These are phyloP conservation scores for Candida hungchunana DNA, from an alignment of 805 yeast genomes.

Conservation along the genomic window DNA sequence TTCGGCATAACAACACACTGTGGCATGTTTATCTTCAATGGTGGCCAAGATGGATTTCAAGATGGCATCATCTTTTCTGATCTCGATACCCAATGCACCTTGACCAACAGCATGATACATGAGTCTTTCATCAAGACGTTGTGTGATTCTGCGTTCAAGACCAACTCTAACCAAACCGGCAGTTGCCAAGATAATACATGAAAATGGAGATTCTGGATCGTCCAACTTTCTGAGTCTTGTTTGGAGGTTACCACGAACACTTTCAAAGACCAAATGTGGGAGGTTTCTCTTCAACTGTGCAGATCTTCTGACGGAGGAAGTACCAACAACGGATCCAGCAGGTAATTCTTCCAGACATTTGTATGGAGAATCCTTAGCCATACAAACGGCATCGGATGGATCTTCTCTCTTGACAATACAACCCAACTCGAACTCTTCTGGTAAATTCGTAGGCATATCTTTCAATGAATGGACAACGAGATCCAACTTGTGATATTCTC, in stretches of 20 bases:
- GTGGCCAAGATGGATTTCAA: conserved; percentile 56
- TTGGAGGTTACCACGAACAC: conserved; percentile 79
- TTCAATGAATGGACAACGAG: conserved; percentile 91
- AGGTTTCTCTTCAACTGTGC: conserved; percentile 80
- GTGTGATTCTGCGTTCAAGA: conserved; percentile 71
- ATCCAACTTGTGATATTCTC: conserved; percentile 66
- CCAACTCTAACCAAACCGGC: conserved; percentile 84
- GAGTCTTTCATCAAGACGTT: conserved; percentile 62
- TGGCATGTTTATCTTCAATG: conserved; percentile 62
- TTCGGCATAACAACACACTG: conserved; percentile 82
- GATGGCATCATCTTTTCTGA: conserved; percentile 61
- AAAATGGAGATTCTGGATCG: conserved; percentile 54
- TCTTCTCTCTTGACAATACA: conserved; percentile 84
- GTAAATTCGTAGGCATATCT: conserved; percentile 87
- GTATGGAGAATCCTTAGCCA: conserved; percentile 63
- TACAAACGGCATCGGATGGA: conserved; percentile 87
- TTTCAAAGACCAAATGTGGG: conserved; percentile 75
- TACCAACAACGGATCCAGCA: conserved; percentile 82
- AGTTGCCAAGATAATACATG: conserved; percentile 83
- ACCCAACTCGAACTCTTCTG: conserved; percentile 86
- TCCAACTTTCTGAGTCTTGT: conserved; percentile 84
- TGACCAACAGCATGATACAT: conserved; percentile 99
- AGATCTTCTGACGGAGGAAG: conserved; percentile 89
- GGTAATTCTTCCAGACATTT: conserved; percentile 72
- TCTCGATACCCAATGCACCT: conserved; percentile 94